Conservation (phyloP, 805 yeast genomes). For the Cyberlindnera lachancei region DNA sequence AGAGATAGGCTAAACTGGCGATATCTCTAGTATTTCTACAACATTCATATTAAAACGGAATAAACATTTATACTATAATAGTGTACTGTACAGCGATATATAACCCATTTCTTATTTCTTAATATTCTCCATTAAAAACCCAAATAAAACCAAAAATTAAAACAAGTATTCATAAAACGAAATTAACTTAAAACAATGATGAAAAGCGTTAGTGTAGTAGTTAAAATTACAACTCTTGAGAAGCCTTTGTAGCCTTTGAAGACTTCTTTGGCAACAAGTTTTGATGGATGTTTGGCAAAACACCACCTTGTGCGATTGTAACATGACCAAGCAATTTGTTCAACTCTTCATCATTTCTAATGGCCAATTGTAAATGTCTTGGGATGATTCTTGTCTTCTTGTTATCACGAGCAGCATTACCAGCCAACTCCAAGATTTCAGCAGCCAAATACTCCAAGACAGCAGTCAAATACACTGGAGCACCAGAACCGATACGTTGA, state of each 20-base stretch:
- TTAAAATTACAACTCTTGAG: conserved; percentile 56
- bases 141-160: too few relatives aligned
- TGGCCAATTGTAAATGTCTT: conserved; percentile 97
- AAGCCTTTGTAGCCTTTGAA: conserved; percentile 49
- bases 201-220: too few relatives aligned
- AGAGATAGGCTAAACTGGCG: too few relatives aligned
- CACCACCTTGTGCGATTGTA: conserved; percentile 99
- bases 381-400: conserved; percentile 98
- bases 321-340: conserved; percentile 90
- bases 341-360: conserved; percentile 98
- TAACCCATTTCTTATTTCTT: too few relatives aligned
- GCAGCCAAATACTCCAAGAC: conserved; percentile 96
- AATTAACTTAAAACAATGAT: too few relatives aligned
- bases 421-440: conserved; percentile 96
- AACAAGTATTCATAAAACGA: too few relatives aligned
- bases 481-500: conserved; percentile 98
- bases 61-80: too few relatives aligned
- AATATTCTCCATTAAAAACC: too few relatives aligned
- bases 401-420: conserved; percentile 99
- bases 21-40: too few relatives aligned
- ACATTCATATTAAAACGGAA: too few relatives aligned
- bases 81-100: too few relatives aligned
- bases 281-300: conserved; percentile 93
- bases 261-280: conserved; percentile 81
- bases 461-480: conserved; percentile 96